Percentiles rank a stretch among this genome's conserved stretches.
phyloP scores from a whole-genome alignment of 306 rosid species.

The Hippophae tibetana region DNA sequence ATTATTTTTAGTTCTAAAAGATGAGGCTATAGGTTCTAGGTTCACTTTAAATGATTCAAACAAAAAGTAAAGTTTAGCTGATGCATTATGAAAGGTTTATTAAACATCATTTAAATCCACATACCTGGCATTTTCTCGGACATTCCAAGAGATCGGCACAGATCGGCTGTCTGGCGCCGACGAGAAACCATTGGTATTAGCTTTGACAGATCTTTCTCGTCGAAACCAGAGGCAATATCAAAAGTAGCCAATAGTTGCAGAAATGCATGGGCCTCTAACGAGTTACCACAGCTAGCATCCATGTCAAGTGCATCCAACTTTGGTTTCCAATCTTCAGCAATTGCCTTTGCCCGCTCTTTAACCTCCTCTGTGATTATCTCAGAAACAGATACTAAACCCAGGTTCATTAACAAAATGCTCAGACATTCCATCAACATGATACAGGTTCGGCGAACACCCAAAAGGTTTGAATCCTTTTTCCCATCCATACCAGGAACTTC shows the following conservation, averaged over 20 bases:
- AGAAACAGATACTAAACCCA: conserved; percentile 29
- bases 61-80: no score
- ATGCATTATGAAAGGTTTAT: no score
- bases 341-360: conserved; percentile 61
- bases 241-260: conserved; percentile 89
- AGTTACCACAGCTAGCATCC: conserved; percentile 94
- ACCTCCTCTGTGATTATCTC: conserved; percentile 56
- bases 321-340: conserved; percentile 91
- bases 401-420: conserved; percentile 51
- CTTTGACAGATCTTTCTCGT: conserved; percentile 67
- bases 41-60: no score
- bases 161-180: conserved; percentile 94
- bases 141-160: conserved; percentile 87
- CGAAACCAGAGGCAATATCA: conserved; percentile 74
- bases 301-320: conserved; percentile 79
- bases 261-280: conserved; percentile 97
- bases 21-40: no score
- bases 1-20: no score
- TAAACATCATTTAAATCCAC: conserved; percentile 1
- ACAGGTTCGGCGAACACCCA: conserved; percentile 93
- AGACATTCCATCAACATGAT: conserved; percentile 99
- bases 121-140: conserved; percentile 92
- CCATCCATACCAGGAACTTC: conserved; percentile 62
- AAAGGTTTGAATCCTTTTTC: conserved; percentile 82
- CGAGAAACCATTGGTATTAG: conserved; percentile 91